A percentile compares a stretch with the other conserved stretches of the same genome.
Conservation (phyloP, 768 basidiomycete genomes). For the Agaricus sinodeliciosus region DNA sequence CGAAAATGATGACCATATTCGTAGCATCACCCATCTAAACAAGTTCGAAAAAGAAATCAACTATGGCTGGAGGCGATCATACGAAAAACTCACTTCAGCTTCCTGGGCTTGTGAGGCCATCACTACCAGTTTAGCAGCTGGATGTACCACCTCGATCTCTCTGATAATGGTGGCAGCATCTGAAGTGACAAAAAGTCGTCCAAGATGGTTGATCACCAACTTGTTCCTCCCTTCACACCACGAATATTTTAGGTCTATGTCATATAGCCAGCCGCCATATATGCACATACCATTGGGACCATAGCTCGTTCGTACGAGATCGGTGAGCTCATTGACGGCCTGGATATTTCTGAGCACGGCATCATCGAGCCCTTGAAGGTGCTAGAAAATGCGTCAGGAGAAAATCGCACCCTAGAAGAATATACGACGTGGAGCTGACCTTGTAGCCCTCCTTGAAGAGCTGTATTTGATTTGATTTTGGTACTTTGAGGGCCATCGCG, state of each 20-base stretch:
- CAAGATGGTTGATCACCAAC: slow-evolving; percentile 95
- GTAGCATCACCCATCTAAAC: slow-evolving; percentile 98
- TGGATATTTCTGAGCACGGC: slow-evolving; percentile 96
- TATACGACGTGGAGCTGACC: slow-evolving; percentile 30
- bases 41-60: neutral
- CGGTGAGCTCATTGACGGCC: slow-evolving; percentile 90
- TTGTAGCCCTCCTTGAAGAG: slow-evolving; percentile 99
- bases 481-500: slow-evolving; percentile 89
- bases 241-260: neutral
- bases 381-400: slow-evolving; percentile 24
- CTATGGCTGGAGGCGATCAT: neutral
- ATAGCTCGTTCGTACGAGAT: slow-evolving; percentile 94
- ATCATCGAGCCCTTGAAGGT: slow-evolving; percentile 88
- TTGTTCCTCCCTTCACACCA: slow-evolving; percentile 78
- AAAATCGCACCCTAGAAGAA: neutral
- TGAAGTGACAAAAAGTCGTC: slow-evolving; percentile 92
- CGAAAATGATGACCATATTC: slow-evolving; percentile 91
- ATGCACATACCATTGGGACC: slow-evolving; percentile 81
- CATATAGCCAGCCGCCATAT: slow-evolving; percentile 1
- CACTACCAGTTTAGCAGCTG: slow-evolving; percentile 97
- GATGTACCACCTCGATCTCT: slow-evolving; percentile 98
- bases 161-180: slow-evolving; percentile 98
- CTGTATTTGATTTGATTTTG: slow-evolving; percentile 80
- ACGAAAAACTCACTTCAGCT: slow-evolving; percentile 57
- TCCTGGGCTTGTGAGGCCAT: slow-evolving; percentile 98